Evolutionary conservation across 257 asterid genomes (phyloP).

Genomic region (Solanum neorickii): DNA sequence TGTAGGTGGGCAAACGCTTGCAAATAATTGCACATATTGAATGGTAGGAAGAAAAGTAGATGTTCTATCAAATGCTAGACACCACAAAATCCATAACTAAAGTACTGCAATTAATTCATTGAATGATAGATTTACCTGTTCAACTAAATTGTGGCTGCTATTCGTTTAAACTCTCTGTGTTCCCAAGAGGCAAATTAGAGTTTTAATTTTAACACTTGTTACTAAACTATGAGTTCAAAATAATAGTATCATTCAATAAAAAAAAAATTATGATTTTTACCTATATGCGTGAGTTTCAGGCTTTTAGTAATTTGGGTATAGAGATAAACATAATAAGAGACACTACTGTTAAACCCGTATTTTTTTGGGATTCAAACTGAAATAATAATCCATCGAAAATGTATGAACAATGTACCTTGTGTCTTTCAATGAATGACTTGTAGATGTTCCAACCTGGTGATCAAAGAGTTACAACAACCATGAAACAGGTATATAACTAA

Average conservation of each 20-base stretch:
- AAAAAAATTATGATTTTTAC: background rate
- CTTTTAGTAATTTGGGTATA: no score
- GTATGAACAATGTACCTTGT: background rate
- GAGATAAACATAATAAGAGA: background rate
- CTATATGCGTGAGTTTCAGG: no score
- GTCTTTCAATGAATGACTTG: background rate
- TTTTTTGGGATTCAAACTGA: background rate
- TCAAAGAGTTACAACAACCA: background rate
- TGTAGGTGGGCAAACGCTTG: background rate
- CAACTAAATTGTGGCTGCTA: background rate
- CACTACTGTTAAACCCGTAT: background rate
- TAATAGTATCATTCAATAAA: background rate
- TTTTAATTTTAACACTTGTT: background rate
- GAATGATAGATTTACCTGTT: background rate
- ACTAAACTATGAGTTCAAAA: background rate
- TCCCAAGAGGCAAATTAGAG: background rate
- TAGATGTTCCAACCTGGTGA: background rate
- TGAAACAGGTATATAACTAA: background rate
- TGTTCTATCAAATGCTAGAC: background rate
- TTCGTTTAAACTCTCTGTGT: background rate
- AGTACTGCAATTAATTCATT: background rate
- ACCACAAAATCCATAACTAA: slow-evolving; percentile 1
- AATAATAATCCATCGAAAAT: background rate
- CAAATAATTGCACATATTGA: background rate
- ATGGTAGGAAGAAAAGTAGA: background rate